These are phyloP conservation scores for Carex littledalei DNA, from an alignment of 176 grass and related monocot species.

Conservation along the genomic window DNA sequence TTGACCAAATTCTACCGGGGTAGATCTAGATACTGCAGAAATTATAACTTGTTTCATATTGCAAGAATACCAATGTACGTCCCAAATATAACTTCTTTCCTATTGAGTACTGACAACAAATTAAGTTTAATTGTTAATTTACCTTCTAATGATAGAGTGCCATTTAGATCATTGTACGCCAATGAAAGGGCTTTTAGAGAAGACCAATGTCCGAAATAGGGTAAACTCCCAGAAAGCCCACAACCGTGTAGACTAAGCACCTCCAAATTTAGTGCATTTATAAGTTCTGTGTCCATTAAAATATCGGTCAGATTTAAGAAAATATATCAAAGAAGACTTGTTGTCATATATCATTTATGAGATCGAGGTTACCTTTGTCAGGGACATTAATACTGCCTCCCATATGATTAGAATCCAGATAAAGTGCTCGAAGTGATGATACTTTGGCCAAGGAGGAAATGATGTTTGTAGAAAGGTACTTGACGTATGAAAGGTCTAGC, in stretches of 20 bases:
- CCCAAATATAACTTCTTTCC: too few relatives aligned
- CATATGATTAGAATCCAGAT: not conserved
- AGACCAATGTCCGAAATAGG: not conserved
- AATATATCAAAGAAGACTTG: too few relatives aligned
- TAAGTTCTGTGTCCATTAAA: not conserved
- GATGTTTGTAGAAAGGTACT: rapidly evolving
- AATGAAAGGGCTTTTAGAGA: not conserved
- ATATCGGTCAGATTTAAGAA: not conserved
- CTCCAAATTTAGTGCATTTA: not conserved
- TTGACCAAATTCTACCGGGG: too few relatives aligned
- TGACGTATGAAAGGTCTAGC: not conserved
- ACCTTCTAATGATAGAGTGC: not conserved
- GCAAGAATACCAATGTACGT: too few relatives aligned
- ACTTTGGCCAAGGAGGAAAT: not conserved
- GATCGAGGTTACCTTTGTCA: not conserved
- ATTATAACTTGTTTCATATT: too few relatives aligned
- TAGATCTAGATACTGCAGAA: too few relatives aligned
- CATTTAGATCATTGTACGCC: not conserved
- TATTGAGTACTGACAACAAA: not conserved
- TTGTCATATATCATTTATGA: too few relatives aligned
- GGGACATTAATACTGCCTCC: not conserved
- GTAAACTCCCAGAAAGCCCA: not conserved
- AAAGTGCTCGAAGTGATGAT: not conserved
- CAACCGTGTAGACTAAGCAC: not conserved
- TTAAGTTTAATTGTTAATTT: not conserved